Evolutionary conservation across 768 basidiomycete species (phyloP), one percentile per base, ranked within the genome.

Genomic region (Porphyrellus cyaneotinctus): DNA sequence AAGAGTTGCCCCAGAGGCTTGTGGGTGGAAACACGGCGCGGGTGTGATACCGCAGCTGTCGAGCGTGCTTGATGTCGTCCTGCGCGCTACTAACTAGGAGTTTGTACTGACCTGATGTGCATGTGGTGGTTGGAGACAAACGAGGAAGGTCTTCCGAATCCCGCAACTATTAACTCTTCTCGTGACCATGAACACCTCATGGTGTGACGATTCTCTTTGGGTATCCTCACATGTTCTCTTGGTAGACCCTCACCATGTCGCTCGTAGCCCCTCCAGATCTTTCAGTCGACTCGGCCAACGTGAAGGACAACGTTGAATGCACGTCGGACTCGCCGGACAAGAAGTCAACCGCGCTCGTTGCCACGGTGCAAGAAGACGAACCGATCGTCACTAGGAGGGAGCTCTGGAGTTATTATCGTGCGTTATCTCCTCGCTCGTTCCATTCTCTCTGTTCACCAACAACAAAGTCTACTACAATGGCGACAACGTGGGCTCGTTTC

Each of bases 331-430:
- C 61, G 23, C 50, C 52, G 13, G 39, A 36, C 9, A 48, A 59
- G 36, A 60, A 65, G 33, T 54, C 60, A 17, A 49, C 58, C 23
- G 52, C 63, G 13, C 74, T 76, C 43, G 66, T 79, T 2, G 75
- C 75, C 0, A 67, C 73, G 0, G 70, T 78, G 35, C 65, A 54
- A 38, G 71, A 74, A 55, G 70, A 83, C 38, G 88, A 87, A 50
- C 88, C 88, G 0, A 64, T 85, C 9, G 88, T 90, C 6, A 88
- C 84, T n/a, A 75, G 83, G 44, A 78, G 67, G 62, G 89, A 91
- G 63, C 71, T 91, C 9, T 91, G 88, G 89, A 82, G 81, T 49
- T 91, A 90, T 62, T 90, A 90, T 65, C 56, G 87, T 88, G 31
- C 43, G 64, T 50, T n/a, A 0, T 33, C 8, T 9, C 3, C 12